Evolutionary conservation across 176 grass and related monocot species (phyloP).

Genomic region (Poa pratensis): DNA sequence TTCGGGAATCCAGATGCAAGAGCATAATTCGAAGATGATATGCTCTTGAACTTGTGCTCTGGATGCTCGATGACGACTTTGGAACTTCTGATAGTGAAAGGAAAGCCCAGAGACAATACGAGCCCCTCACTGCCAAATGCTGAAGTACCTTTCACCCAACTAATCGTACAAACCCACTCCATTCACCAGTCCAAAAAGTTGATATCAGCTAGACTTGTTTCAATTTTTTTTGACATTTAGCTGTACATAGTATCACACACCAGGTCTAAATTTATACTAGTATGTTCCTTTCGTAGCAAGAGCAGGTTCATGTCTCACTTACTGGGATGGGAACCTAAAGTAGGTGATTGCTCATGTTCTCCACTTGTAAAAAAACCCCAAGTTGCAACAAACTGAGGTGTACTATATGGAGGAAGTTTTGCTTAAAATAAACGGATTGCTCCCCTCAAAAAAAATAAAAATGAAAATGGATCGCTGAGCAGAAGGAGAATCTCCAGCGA

Average conservation of each 20-base stretch:
- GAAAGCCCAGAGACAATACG: background rate
- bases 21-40: slow-evolving; percentile 1
- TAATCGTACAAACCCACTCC: background rate
- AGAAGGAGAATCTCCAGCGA: slow-evolving; percentile 2
- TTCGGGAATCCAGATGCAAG: slow-evolving; percentile 17
- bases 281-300: background rate
- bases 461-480: background rate
- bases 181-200: background rate
- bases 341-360: background rate
- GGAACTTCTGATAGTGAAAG: slow-evolving; percentile 21
- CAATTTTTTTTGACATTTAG: background rate
- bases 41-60: background rate
- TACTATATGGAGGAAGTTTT: background rate
- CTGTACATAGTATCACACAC: background rate
- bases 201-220: background rate
- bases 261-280: background rate
- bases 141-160: slow-evolving; percentile 39
- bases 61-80: background rate
- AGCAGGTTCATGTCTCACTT: slow-evolving; percentile 23
- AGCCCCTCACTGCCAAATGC: slow-evolving; percentile 1
- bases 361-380: background rate
- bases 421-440: too few species aligned
- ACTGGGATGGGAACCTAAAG: background rate
- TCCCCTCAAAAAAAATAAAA: too few species aligned
- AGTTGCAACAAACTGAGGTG: background rate